phyloP scores from a whole-genome alignment of 768 basidiomycete genomes.

The Termitomyces sp. region DNA sequence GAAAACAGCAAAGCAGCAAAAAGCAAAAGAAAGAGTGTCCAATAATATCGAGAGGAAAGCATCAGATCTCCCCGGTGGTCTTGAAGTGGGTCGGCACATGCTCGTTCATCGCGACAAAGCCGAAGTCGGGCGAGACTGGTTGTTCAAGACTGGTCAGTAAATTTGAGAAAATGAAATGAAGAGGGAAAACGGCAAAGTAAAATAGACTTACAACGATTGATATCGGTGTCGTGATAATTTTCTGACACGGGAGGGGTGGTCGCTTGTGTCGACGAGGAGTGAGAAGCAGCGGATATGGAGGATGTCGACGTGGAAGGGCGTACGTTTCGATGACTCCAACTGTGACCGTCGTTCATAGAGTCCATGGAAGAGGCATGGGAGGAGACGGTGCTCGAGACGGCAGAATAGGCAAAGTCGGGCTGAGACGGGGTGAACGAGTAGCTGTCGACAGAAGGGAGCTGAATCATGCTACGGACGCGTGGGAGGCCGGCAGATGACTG shows the following conservation, averaged over 20 bases:
- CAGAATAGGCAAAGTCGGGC: constrained; percentile 79
- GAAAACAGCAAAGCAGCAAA: constrained; percentile 10
- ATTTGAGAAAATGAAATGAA: constrained; percentile 22
- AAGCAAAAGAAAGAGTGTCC: constrained; percentile 3
- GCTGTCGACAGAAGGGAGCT: constrained; percentile 66
- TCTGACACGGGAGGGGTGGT: constrained; percentile 76
- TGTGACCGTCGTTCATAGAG: constrained; percentile 38
- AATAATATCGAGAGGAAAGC: constrained; percentile 10
- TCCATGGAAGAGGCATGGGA: constrained; percentile 38
- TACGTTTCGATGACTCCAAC: constrained; percentile 47
- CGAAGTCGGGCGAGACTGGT: constrained; percentile 81
- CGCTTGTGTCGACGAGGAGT: constrained; percentile 75
- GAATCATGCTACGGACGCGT: constrained; percentile 81
- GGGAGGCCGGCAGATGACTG: constrained; percentile 43
- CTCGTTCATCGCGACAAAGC: constrained; percentile 78
- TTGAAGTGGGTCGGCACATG: constrained; percentile 65
- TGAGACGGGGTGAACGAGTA: constrained; percentile 62
- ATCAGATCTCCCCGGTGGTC: constrained; percentile 44
- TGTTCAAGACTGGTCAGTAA: constrained; percentile 43
- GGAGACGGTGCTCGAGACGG: constrained; percentile 43
- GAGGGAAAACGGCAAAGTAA: not conserved
- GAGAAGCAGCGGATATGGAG: constrained; percentile 70
- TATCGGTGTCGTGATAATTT: constrained; percentile 66
- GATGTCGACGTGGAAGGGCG: constrained; percentile 77
- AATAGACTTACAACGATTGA: constrained; percentile 78